Conservation (phyloP, 768 basidiomycete species). For the Mycena pura region DNA sequence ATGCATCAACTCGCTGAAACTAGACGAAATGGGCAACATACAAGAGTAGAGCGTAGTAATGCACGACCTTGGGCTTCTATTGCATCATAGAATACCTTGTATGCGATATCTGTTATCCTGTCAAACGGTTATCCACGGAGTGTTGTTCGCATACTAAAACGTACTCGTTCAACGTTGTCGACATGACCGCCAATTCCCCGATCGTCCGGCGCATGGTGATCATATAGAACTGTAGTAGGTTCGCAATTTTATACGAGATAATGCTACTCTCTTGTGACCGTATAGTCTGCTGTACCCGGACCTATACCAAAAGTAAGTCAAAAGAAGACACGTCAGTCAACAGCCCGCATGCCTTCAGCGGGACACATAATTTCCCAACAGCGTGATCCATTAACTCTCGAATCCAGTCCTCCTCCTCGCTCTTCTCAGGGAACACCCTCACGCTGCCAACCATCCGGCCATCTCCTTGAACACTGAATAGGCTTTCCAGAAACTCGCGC, state of each 20-base stretch:
- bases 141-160: conserved; percentile 28
- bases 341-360: conserved; percentile 71
- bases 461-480: conserved; percentile 76
- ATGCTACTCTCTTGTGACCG: conserved; percentile 94
- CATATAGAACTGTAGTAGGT: conserved; percentile 93
- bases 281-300: conserved; percentile 92
- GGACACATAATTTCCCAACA: conserved; percentile 83
- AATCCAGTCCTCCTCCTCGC: conserved; percentile 81
- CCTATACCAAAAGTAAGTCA: conserved; percentile 45
- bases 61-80: conserved; percentile 85
- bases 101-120: conserved; percentile 83
- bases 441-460: conserved; percentile 80
- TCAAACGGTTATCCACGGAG: background rate
- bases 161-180: conserved; percentile 80
- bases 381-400: conserved; percentile 80
- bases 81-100: conserved; percentile 87
- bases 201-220: conserved; percentile 93
- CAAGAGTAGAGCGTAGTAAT: conserved; percentile 58
- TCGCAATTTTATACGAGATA: conserved; percentile 90
- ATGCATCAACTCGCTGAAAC: conserved; percentile 36
- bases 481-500: conserved; percentile 87
- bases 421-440: conserved; percentile 53
- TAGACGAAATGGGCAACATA: conserved; percentile 36
- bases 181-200: conserved; percentile 81
- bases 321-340: background rate